These are phyloP conservation scores for Xylaria sp. DNA, from an alignment of 2,329 filamentous ascomycete genomes.

Conservation along the genomic window DNA sequence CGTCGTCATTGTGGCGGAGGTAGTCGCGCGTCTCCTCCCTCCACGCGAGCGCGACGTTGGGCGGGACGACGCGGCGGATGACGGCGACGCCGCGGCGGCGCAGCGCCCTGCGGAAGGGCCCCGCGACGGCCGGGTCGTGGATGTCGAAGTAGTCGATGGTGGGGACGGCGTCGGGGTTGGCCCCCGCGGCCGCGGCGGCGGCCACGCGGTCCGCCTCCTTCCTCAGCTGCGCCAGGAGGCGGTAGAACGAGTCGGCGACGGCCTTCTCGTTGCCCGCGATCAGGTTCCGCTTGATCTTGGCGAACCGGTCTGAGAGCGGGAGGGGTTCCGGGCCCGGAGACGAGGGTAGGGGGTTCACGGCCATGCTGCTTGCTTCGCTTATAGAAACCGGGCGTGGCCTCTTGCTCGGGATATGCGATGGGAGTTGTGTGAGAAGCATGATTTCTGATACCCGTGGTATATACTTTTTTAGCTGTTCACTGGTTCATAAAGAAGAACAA, in stretches of 20 bases:
- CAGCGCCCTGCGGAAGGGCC: slow-evolving; percentile 39
- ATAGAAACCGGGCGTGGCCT: slow-evolving; percentile 8
- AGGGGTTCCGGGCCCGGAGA: slow-evolving; percentile 41
- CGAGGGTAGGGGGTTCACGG: slow-evolving; percentile 33
- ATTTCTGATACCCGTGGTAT: background rate
- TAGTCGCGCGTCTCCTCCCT: slow-evolving; percentile 70
- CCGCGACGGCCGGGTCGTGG: slow-evolving; percentile 30
- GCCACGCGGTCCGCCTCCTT: slow-evolving; percentile 43
- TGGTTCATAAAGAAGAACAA: background rate
- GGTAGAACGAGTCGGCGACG: slow-evolving; percentile 45
- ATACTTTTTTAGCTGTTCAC: slow-evolving; percentile 4
- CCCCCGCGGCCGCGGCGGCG: too few species aligned
- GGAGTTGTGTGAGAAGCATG: slow-evolving; percentile 5
- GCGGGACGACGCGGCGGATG: slow-evolving; percentile 66
- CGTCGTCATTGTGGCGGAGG: slow-evolving; percentile 64
- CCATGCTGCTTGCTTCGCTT: slow-evolving; percentile 27
- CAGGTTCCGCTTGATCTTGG: slow-evolving; percentile 45
- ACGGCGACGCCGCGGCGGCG: slow-evolving; percentile 65
- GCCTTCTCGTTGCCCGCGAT: slow-evolving; percentile 43
- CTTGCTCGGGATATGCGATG: background rate
- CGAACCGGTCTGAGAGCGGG: slow-evolving; percentile 46
- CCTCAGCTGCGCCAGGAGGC: slow-evolving; percentile 42
- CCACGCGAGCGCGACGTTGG: slow-evolving; percentile 62
- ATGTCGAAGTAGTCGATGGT: slow-evolving; percentile 46
- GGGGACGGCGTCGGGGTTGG: slow-evolving; percentile 44